Evolutionary conservation across 352 stramenopile genomes (phyloP).

Genomic region (Globisporangium recalcitrans): DNA sequence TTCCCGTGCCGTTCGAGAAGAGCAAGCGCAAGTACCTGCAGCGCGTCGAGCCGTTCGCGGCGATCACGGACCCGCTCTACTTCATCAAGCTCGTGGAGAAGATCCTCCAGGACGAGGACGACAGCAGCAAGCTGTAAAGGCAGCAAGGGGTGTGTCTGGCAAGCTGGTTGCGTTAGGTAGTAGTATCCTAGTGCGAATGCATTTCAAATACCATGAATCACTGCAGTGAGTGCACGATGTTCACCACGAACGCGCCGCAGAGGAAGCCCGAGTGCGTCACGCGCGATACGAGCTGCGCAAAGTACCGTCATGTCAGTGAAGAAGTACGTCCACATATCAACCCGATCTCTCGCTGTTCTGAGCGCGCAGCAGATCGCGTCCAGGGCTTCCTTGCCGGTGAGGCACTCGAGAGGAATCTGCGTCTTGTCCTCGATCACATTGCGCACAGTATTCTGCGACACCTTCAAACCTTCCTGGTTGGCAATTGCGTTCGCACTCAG

Average conservation of each 20-base stretch:
- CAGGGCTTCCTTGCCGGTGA: too few species aligned
- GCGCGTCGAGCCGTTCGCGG: constrained; percentile 74
- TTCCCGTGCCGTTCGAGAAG: constrained; percentile 47
- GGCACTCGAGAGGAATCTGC: too few species aligned
- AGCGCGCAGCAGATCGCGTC: too few species aligned
- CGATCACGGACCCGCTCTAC: constrained; percentile 73
- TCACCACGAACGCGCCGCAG: not conserved
- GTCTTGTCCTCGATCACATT: too few species aligned
- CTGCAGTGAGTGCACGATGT: not conserved
- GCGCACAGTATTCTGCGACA: too few species aligned
- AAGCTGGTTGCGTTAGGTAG: not conserved
- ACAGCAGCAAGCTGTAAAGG: constrained; percentile 2
- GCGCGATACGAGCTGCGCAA: not conserved
- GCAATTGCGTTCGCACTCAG: too few species aligned
- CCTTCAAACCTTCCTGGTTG: too few species aligned
- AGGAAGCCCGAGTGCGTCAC: not conserved
- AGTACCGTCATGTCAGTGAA: too few species aligned
- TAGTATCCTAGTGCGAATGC: not conserved
- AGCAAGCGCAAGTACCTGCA: constrained; percentile 51
- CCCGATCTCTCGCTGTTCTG: too few species aligned
- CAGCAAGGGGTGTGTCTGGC: too few species aligned
- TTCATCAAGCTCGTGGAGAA: constrained; percentile 55
- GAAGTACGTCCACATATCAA: too few species aligned
- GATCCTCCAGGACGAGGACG: constrained; percentile 18
- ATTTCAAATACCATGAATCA: not conserved